Evolutionary conservation across 1,284 basidiomycete genomes (phyloP), one percentile per base, ranked within the genome.

Genomic region (Moniliella sp.): DNA sequence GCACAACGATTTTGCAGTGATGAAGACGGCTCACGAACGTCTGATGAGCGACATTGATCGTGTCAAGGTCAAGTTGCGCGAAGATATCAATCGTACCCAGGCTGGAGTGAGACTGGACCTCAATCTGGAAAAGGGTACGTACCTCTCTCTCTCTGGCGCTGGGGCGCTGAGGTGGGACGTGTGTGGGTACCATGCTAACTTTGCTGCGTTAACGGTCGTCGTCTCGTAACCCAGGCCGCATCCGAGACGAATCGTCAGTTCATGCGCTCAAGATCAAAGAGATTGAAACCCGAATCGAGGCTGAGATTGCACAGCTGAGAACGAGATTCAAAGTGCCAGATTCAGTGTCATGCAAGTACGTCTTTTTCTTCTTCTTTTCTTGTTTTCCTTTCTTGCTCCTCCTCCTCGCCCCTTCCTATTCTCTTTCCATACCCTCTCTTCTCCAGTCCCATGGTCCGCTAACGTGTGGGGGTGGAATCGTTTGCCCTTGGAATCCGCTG

Each of bases 251-350:
- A 66, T 76, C 75, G 39, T 77, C 75, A 36, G 74, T 77, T 28
- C 83, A 94, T 53, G 86, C 91, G 51, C 67, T 91, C 41, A 94
- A 94, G 71, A 82, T 97, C 61, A 86, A 86, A 62, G 91, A 99
- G 62, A 84, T 94, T 9, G 88, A 97, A 52, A 94, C 88, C 2
- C 66, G 83, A 48, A 94, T 97, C 50, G 88, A 97, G 64, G 78
- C 80, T 55, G 88, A 94, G 64, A 94, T 94, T 54, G 82, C 84
- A 2, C 74, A 75, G 4, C 61, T 94, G 32, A 66, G 82, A 30
- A 91, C 88, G 1, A 71, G 77, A 91, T 93, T 33, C 83, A 93
- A 59, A 76, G 79, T 15, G 79, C 80, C 34, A 93, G 93, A 69
- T 82, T 70, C 38, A 30, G 64, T 42, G 31, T 48, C 8, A 33